phyloP scores from a whole-genome alignment of 129 eudicot species.

The Chrysanthemum seticuspe region DNA sequence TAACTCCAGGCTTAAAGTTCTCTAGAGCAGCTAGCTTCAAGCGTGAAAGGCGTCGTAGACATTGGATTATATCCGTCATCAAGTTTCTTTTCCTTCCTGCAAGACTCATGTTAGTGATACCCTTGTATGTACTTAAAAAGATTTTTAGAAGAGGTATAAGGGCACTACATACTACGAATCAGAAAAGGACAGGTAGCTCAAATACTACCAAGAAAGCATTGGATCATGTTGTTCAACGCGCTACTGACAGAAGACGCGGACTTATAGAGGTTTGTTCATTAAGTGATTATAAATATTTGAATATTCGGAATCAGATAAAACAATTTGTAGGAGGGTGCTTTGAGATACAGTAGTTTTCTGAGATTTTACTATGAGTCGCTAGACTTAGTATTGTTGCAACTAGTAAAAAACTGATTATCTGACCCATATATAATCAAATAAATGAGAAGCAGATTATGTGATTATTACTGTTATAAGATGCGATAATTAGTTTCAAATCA shows the following conservation, averaged over 20 bases:
- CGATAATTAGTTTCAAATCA: neutral
- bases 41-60: slow-evolving; percentile 44
- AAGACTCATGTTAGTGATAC: slow-evolving; percentile 55
- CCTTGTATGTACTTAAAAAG: slow-evolving; percentile 41
- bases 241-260: slow-evolving; percentile 94
- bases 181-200: slow-evolving; percentile 29
- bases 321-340: neutral
- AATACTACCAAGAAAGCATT: slow-evolving; percentile 49
- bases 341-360: neutral
- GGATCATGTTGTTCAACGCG: slow-evolving; percentile 74
- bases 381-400: neutral
- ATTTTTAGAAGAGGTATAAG: slow-evolving; percentile 34
- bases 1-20: slow-evolving; percentile 51
- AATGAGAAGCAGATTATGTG: neutral
- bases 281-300: neutral
- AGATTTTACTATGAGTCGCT: too few species aligned
- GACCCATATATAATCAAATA: neutral
- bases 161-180: slow-evolving; percentile 9
- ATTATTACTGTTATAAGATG: neutral
- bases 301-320: neutral
- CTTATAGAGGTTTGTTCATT: slow-evolving; percentile 71
- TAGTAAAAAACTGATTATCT: neutral
- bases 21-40: slow-evolving; percentile 63
- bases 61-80: slow-evolving; percentile 45
- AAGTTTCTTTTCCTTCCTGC: slow-evolving; percentile 69